Evolutionary conservation across 345 rosid species (phyloP), one percentile per base, ranked within the genome.

Genomic region (Citrus reticulata): DNA sequence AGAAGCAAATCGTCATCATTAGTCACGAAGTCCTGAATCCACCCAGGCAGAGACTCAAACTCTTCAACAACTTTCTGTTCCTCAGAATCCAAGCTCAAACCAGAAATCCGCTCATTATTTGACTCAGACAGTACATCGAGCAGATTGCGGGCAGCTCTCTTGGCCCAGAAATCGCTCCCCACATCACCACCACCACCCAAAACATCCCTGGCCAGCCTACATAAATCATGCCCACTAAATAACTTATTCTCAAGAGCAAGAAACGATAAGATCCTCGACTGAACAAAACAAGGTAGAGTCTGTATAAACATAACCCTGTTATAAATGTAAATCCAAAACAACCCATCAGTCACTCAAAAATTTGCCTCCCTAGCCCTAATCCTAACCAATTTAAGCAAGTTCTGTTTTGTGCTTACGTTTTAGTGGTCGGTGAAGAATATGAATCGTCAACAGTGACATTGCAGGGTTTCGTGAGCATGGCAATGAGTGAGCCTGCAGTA

Each of bases 241-340:
- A 87, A 84, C 79, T 34, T 79, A 27, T 75, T 84, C 75, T 95
- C 93, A 25, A 72, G 51, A 55, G 85, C 86, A 57, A 95, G 90
- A 66, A 93, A 86, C 4, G 95, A 89, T 6, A 93, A 58, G 81
- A 95, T 90, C 77, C 91, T 81, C 0, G 89, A 84, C 81, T 93
- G 95, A 51, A 91, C 89, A 80, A 91, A 81, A 78, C 79, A 54
- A 0, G 98, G 97, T 61, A 91, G 81, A 19, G 93, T 95, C 82
- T 87, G 88, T n/a, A 93, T 78, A 87, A 91, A 88, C 84, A 91
- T 84, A 34, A 86, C 63, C 95, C 96, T 91, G 75, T 64, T 16
- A 54, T 16, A 54, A 17, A 54, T 54, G 58, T 17, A 37, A 14
- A 70, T 46, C 42, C 24, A 22, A 17, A 70, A 6, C 66, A 39